A percentile compares a stretch with the other conserved stretches of the same genome.
These are phyloP conservation scores for Nitzschia sp. DNA, from an alignment of 108 stramenopile species.

Conservation along the genomic window DNA sequence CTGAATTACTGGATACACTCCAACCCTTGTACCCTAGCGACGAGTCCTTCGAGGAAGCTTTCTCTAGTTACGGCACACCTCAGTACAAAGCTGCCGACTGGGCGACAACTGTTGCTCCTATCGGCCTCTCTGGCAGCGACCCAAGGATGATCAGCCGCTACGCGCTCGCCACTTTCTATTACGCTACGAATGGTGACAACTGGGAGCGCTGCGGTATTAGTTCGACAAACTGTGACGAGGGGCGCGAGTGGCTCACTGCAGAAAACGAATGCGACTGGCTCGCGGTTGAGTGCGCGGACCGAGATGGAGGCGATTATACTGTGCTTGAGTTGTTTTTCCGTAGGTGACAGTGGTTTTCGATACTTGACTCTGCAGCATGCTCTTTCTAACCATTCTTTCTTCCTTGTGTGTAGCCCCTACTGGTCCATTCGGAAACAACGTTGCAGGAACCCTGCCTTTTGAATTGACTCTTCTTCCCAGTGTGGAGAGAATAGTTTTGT, in stretches of 20 bases:
- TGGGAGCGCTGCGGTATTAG: slow-evolving; percentile 25
- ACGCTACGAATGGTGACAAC: slow-evolving; percentile 31
- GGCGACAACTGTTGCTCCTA: slow-evolving; percentile 9
- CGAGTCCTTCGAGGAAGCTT: slow-evolving; percentile 7
- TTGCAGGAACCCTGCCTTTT: slow-evolving; percentile 30
- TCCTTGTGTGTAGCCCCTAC: slow-evolving; percentile 3
- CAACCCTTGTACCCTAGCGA: slow-evolving; percentile 2
- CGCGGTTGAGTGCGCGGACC: slow-evolving; percentile 12
- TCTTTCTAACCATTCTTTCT: not conserved
- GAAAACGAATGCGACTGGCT: slow-evolving; percentile 37
- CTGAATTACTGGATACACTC: slow-evolving; percentile 5
- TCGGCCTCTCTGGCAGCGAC: not conserved
- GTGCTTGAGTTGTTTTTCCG: slow-evolving; percentile 23
- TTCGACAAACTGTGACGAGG: slow-evolving; percentile 12
- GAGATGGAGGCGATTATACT: not conserved
- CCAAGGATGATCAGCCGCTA: slow-evolving; percentile 32
- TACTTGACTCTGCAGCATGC: not conserved
- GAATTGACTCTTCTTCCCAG: slow-evolving; percentile 23
- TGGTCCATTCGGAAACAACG: slow-evolving; percentile 12
- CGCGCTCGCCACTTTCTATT: slow-evolving; percentile 41
- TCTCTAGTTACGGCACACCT: slow-evolving; percentile 8
- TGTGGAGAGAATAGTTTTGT: slow-evolving; percentile 15
- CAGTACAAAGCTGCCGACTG: slow-evolving; percentile 30
- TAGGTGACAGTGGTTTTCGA: slow-evolving; percentile 14
- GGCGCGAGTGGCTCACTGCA: slow-evolving; percentile 20